These are phyloP conservation scores for Sporothrix brasiliensis DNA, from an alignment of 2,329 filamentous ascomycete genomes.

Conservation along the genomic window DNA sequence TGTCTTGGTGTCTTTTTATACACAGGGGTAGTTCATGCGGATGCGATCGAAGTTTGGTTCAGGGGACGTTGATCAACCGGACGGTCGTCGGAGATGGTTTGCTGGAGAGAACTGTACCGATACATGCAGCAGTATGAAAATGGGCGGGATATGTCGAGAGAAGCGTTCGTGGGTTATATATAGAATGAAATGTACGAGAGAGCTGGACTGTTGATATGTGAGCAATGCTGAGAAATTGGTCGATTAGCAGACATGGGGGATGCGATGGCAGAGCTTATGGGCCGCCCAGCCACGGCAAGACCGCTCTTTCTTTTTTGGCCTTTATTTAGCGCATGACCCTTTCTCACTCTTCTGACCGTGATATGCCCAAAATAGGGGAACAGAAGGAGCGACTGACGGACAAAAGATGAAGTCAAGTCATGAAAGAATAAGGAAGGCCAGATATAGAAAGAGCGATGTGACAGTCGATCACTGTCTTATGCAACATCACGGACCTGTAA, in stretches of 20 bases:
- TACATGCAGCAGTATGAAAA: not conserved
- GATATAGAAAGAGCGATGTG: not conserved
- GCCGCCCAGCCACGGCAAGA: constrained; percentile 7
- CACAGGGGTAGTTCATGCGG: not conserved
- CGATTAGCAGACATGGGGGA: not conserved
- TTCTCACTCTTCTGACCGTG: not conserved
- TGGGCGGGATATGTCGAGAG: too few species aligned
- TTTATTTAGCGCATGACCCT: constrained; percentile 15
- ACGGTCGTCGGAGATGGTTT: not conserved
- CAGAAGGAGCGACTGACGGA: constrained; percentile 1
- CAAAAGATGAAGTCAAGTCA: not conserved
- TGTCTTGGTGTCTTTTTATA: not conserved
- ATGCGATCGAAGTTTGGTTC: not conserved
- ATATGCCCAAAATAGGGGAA: not conserved
- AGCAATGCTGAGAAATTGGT: constrained; percentile 19
- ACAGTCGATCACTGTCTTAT: too few species aligned
- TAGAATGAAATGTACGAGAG: not conserved
- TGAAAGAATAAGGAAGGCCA: not conserved
- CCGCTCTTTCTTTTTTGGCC: not conserved
- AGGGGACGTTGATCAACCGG: not conserved
- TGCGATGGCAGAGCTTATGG: not conserved
- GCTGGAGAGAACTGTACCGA: not conserved
- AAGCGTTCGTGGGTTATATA: constrained; percentile 11
- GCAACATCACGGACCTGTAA: not conserved
- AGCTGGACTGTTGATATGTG: not conserved